Base-by-base conservation (phyloP, 1,284 basidiomycete species). In the Tilletia walkeri region DNA sequence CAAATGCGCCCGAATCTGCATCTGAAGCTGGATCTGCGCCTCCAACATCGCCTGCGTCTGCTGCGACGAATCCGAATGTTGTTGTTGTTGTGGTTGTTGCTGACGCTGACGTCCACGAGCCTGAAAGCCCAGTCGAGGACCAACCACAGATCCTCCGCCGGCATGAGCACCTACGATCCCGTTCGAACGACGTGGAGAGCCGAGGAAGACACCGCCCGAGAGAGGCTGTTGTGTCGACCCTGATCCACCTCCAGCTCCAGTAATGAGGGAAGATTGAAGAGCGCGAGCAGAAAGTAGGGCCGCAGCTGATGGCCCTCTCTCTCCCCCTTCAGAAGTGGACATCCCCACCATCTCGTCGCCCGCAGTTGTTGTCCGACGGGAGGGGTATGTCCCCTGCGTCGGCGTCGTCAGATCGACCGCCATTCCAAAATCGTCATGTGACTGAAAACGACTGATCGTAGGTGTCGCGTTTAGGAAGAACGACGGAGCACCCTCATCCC, bases 151-250 rank as follows among this genome's bases (percentile, higher is more conserved):
- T 30, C 54, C 34, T 34, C 24, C 20, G n/a, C 20, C 12, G 14
- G 9, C 20, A 56, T n/a, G 12, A 24, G 24, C 20, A 30, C 20
- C 54, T 1, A 12, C 54, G 14, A 10, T 30, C 54, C 20, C 34
- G 7, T 56, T n/a, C 12, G 54, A 10, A 14, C 54, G 16, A 30
- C 54, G 54, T 4, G 54, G 16, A n/a, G 54, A 56, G 20, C 54
- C 54, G 20, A 56, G 54, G 20, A 30, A 56, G 54, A 56, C 54
- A 14, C 54, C 54, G 20, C 54, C 54, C 14, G 54, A 56, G 54
- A 56, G 54, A 12, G 54, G 54, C 20, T 45, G 41, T 45, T 45
- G 6, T 45, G 41, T 45, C 24, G 24, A 30, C 24, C 24, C 24
- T 1, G 24, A 30, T 30, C 24, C 24, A 30, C 24, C 24, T 30